Percentiles rank a stretch among this genome's conserved stretches.
Conservation (phyloP, 805 yeast species). For the Barnettozyma salicaria region DNA sequence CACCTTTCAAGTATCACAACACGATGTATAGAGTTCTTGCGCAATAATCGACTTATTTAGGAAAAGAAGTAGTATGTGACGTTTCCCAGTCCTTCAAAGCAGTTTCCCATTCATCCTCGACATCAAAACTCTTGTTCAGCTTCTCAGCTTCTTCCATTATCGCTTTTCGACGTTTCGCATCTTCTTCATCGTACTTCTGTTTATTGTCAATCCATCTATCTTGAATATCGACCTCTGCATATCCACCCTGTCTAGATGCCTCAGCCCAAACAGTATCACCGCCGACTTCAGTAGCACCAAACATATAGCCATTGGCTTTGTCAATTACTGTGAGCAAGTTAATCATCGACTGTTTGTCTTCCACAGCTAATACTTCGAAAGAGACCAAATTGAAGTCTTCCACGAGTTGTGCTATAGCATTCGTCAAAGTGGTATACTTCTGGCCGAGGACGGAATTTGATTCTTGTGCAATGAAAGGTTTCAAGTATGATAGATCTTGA, state of each 20-base stretch:
- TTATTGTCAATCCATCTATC: slow-evolving; percentile 94
- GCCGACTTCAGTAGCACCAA: slow-evolving; percentile 89
- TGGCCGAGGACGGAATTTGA: slow-evolving; percentile 57
- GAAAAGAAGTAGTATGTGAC: slow-evolving; percentile 28
- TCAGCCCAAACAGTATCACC: slow-evolving; percentile 99
- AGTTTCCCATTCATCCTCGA: slow-evolving; percentile 68
- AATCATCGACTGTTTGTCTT: slow-evolving; percentile 90
- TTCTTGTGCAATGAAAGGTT: slow-evolving; percentile 67
- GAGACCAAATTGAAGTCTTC: slow-evolving; percentile 83
- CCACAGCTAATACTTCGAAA: slow-evolving; percentile 85
- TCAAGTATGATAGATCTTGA: slow-evolving; percentile 67
- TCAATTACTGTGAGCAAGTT: slow-evolving; percentile 70
- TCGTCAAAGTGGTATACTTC: slow-evolving; percentile 61
- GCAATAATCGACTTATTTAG: slow-evolving; percentile 9
- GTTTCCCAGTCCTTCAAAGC: slow-evolving; percentile 57
- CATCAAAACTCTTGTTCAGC: slow-evolving; percentile 39
- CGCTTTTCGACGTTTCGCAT: slow-evolving; percentile 39
- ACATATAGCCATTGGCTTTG: slow-evolving; percentile 88
- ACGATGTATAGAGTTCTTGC: background rate
- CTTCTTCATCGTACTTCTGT: slow-evolving; percentile 63
- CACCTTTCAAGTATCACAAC: background rate
- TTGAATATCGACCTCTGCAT: slow-evolving; percentile 61
- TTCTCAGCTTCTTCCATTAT: slow-evolving; percentile 36
- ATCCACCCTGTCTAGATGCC: slow-evolving; percentile 76
- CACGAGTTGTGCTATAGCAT: slow-evolving; percentile 73